Evolutionary conservation across 257 asterid species (phyloP), one percentile per base, ranked within the genome.

Genomic region (Solanum sparsipilum): DNA sequence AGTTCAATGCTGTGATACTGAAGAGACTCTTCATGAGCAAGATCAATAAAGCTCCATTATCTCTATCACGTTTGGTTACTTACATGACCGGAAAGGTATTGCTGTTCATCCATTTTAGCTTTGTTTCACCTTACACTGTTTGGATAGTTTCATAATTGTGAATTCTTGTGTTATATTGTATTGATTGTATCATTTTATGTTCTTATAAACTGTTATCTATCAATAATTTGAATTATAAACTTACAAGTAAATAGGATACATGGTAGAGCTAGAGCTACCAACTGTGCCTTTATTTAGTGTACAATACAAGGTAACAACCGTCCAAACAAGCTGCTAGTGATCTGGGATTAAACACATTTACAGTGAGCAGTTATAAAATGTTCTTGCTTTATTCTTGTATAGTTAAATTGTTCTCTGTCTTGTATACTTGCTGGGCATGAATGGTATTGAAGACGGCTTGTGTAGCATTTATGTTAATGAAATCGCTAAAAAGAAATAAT

Each of bases 1-100:
- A 91, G 85, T 97, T 97, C 89, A 93, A 95, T 88, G 97, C 94
- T 5, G 98, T 95, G 86, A 87, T 97, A 32, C 75, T 97, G 93
- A 97, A 96, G 93, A 93, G 99, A 84, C 90, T 97, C 9, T 95
- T 96, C 88, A 96, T 95, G 99, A 97, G 99, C 90, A 95, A 93
- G 94, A 90, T 93, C 44, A 97, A 97, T 91, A 96, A 93, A 92
- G 91, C 99, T 4, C 95, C 99, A 2, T 91, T 97, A 20, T 97
- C 99, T 8, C 97, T 97, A 25, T 93, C 98, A 72, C 95, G 98
- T 29, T 94, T 97, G 93, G 73, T 87, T 32, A 86, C 92, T 72
- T 94, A 87, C 93, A 94, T 93, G 94, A 86, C 90, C 48, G 95
- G 93, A 84, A 97, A 97, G 98, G 99, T 95, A 90, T 1, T 83